Percentiles rank a stretch among this genome's conserved stretches.
Evolutionary conservation across 805 yeast species (phyloP).

Genomic region (Debaryomyces prosopidis): DNA sequence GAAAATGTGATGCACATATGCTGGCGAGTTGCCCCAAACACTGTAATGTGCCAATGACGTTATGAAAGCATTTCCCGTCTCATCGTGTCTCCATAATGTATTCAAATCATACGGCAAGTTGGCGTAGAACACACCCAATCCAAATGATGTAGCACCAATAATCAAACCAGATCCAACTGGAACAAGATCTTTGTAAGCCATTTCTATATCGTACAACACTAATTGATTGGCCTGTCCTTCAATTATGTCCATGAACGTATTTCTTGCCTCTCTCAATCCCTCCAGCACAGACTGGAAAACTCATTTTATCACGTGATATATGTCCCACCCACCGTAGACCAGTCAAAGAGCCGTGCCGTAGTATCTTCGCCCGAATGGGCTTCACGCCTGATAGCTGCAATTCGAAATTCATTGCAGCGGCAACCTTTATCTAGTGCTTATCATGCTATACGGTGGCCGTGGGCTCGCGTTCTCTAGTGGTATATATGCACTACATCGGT

Average conservation of each 20-base stretch:
- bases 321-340: too few relatives aligned
- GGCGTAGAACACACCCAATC: constrained; percentile 74
- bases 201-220: constrained; percentile 1
- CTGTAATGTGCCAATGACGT: constrained; percentile 73
- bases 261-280: background rate
- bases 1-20: constrained; percentile 55
- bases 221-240: background rate
- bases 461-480: too few relatives aligned
- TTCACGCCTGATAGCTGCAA: too few relatives aligned
- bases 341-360: too few relatives aligned
- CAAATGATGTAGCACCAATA: constrained; percentile 65
- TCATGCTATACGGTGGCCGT: too few relatives aligned
- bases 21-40: constrained; percentile 68
- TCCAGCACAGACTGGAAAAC: too few relatives aligned
- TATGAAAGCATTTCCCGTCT: constrained; percentile 53
- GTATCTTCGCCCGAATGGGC: too few relatives aligned
- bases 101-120: constrained; percentile 81
- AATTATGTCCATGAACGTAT: background rate
- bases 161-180: constrained; percentile 47
- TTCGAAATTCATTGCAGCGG: too few relatives aligned
- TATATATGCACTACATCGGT: too few relatives aligned
- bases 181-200: constrained; percentile 42
- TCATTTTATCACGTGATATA: too few relatives aligned
- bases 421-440: too few relatives aligned
- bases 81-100: constrained; percentile 63